Evolutionary conservation across 495 filamentous ascomycete genomes (phyloP), one percentile per base, ranked within the genome.

Genomic region (Chaetomium fimeti): DNA sequence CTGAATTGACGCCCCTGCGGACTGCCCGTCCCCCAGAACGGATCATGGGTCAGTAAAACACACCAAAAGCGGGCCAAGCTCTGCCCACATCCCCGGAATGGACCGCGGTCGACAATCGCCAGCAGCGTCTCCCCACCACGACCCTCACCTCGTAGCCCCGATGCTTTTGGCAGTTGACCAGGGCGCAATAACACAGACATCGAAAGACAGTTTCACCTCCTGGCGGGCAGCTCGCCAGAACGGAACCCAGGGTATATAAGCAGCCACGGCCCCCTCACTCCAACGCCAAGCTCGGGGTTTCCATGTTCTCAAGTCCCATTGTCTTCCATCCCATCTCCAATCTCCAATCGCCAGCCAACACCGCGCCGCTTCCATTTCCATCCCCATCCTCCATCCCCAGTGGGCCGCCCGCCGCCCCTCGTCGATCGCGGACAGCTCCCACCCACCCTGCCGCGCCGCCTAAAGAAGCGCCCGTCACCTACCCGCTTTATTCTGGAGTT

Each of bases 11-110:
- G 20, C 20, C 43, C 18, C 45, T 52, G 48, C 32, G 32, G 8
- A 11, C 32, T 9, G 12, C 38, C 59, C 40, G 47, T 61, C 15
- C 42, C 11, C 11, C 22, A 36, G 16, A 48, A 22, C 24, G 43
- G 43, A 9, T 25, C 57, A 16, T 45, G 29, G 58, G 49, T 43
- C 36, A 38, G 48, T 42, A 27, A 62, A 54, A 61, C 60, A 49
- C 32, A 42, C 47, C 47, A 45, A 53, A 51, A 53, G 48, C 48
- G 20, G 36, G 59, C 49, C 60, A 62, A 55, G 60, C 36, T 55
- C 60, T 45, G 47, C 49, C 60, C 60, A 16, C 51, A 12, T 60
- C 58, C 57, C 43, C 57, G 28, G 57, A 60, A 57, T 43, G 54
- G 29, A 20, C 13, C n/a, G 28, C 32, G 29, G 4, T 53, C n/a